These are phyloP conservation scores for Nakaseomyces bracarensis DNA, from an alignment of 1,139 yeast species.

Conservation along the genomic window DNA sequence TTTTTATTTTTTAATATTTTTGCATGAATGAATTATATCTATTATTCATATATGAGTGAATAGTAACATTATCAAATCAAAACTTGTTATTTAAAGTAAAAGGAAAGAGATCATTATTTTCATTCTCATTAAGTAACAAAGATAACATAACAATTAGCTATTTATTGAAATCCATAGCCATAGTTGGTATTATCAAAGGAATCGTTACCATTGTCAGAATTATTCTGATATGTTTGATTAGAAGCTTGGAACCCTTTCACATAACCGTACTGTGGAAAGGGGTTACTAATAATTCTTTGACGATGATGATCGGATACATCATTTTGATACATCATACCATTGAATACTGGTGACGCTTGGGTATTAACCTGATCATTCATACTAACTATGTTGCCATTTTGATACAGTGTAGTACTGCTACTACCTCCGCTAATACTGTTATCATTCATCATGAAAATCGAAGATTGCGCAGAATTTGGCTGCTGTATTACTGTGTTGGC, in stretches of 20 bases:
- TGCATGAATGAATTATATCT: too few species aligned
- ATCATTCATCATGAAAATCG: constrained; percentile 11
- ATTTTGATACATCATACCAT: constrained; percentile 7
- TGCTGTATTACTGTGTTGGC: constrained; percentile 7
- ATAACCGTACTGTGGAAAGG: constrained; percentile 14
- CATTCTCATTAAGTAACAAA: background rate
- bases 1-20: too few species aligned
- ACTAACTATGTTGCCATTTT: constrained; percentile 7
- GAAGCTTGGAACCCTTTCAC: background rate
- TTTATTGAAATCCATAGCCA: background rate
- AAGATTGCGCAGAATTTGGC: constrained; percentile 9
- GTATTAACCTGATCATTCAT: background rate
- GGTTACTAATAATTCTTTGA: constrained; percentile 20
- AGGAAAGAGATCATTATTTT: too few species aligned
- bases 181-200: background rate
- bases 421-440: constrained; percentile 14
- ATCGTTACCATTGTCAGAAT: background rate
- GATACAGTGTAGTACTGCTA: constrained; percentile 16
- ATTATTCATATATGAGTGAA: too few species aligned
- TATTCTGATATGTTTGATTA: background rate
- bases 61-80: too few species aligned
- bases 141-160: background rate
- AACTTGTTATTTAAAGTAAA: too few species aligned
- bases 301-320: constrained; percentile 15
- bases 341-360: constrained; percentile 3